These are phyloP conservation scores for Betula pendula DNA, from an alignment of 306 rosid species.

Conservation along the genomic window DNA sequence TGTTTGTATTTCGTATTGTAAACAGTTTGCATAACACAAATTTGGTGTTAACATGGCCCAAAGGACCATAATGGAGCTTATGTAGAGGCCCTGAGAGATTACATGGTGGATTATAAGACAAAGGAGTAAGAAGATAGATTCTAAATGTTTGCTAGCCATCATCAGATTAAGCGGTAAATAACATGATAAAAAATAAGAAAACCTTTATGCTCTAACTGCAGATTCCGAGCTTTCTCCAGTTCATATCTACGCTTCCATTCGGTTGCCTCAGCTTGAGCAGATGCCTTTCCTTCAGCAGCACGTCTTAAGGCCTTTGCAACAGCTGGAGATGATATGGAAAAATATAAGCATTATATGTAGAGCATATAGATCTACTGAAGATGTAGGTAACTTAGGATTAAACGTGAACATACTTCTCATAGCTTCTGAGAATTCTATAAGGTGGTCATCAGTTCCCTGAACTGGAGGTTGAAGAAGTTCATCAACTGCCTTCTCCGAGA, in stretches of 20 bases:
- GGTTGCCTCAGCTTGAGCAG: constrained; percentile 93
- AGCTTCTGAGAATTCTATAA: constrained; percentile 93
- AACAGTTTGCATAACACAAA: neutral
- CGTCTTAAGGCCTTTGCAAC: constrained; percentile 87
- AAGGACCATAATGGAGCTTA: neutral
- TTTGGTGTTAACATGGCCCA: neutral
- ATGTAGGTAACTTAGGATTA: constrained; percentile 26
- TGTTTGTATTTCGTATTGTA: neutral
- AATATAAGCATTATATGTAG: constrained; percentile 34
- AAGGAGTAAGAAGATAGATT: neutral
- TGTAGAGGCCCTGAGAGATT: neutral
- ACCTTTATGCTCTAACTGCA: constrained; percentile 69
- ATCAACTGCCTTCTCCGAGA: constrained; percentile 76
- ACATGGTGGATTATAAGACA: neutral
- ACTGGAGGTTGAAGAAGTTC: constrained; percentile 70
- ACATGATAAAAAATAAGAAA: constrained; percentile 6
- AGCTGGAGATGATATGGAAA: constrained; percentile 56
- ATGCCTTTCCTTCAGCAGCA: constrained; percentile 92
- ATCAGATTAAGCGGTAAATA: neutral
- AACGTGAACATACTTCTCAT: constrained; percentile 74
- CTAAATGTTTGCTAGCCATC: neutral
- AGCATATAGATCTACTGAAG: constrained; percentile 29
- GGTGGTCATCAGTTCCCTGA: constrained; percentile 85
- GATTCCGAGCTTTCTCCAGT: constrained; percentile 72
- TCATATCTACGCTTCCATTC: constrained; percentile 97